Evolutionary conservation across 345 rosid genomes (phyloP).

Genomic region (Gossypium thurberi): DNA sequence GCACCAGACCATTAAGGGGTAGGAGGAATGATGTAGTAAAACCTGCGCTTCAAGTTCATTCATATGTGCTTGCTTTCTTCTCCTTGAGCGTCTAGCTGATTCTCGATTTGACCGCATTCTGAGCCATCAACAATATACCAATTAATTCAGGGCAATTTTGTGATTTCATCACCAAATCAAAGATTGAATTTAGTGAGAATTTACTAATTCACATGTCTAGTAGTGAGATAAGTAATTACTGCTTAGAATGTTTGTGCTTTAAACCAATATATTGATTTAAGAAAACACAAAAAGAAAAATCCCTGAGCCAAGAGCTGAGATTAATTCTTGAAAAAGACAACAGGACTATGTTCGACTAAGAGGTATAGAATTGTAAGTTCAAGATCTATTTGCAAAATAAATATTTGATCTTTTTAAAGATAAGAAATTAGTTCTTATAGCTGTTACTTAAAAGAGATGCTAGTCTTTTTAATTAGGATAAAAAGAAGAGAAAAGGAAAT

Average conservation of each 20-base stretch:
- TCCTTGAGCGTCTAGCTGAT: slow-evolving; percentile 96
- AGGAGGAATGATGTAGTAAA: slow-evolving; percentile 4
- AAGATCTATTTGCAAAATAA: background rate
- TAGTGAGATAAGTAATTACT: background rate
- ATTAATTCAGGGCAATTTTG: background rate
- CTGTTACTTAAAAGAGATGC: background rate
- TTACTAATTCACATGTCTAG: background rate
- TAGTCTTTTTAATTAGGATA: background rate
- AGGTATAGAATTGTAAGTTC: background rate
- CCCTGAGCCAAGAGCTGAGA: background rate
- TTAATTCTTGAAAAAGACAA: background rate
- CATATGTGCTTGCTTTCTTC: slow-evolving; percentile 83
- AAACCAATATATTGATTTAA: background rate
- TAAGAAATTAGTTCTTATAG: background rate
- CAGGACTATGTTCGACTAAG: background rate
- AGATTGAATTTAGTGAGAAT: slow-evolving; percentile 1
- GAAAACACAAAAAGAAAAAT: no score
- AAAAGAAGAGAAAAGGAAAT: background rate
- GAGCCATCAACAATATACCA: slow-evolving; percentile 20
- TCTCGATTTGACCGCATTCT: slow-evolving; percentile 98
- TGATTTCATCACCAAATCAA: background rate
- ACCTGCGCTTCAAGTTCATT: slow-evolving; percentile 94
- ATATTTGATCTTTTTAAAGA: slow-evolving; percentile 3
- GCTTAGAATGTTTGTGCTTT: background rate
- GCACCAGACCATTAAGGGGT: background rate